Conservation (phyloP, 2,329 filamentous ascomycete genomes). For the Tolypocladium inflatum region DNA sequence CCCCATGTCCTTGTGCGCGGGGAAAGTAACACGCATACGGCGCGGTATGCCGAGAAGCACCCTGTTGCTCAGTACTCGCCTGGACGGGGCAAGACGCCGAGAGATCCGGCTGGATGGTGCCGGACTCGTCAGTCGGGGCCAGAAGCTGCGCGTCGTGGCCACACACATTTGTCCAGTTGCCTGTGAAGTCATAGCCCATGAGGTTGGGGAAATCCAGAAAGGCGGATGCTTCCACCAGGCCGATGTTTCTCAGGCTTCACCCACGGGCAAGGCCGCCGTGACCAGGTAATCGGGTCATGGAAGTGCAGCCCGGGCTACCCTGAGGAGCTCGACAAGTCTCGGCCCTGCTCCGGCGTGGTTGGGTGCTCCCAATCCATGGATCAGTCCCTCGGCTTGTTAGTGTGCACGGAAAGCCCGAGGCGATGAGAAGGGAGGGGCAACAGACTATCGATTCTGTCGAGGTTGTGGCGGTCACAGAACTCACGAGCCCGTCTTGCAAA, state of each 20-base stretch:
- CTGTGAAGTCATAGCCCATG: conserved; percentile 62
- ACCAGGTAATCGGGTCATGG: conserved; percentile 48
- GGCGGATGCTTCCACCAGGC: conserved; percentile 39
- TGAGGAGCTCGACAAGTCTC: conserved; percentile 47
- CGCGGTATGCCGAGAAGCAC: conserved; percentile 53
- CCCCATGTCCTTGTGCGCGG: conserved; percentile 40
- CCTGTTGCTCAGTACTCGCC: conserved; percentile 47
- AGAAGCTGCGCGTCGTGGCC: conserved; percentile 58
- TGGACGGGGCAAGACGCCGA: conserved; percentile 37
- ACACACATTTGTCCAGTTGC: conserved; percentile 49
- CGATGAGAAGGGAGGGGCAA: no score
- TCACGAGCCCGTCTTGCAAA: conserved; percentile 45
- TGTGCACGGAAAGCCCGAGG: no score
- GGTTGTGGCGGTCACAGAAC: conserved; percentile 44
- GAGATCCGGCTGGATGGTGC: conserved; percentile 13
- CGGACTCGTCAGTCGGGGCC: conserved; percentile 9
- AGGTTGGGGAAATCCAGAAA: conserved; percentile 55
- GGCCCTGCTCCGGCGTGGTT: conserved; percentile 38
- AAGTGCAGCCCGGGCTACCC: conserved; percentile 41
- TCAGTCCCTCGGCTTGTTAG: no score
- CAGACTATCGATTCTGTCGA: conserved; percentile 57
- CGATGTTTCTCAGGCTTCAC: conserved; percentile 49
- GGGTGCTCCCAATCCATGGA: conserved; percentile 62
- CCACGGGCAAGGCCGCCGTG: conserved; percentile 52
- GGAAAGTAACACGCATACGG: conserved; percentile 55